phyloP scores from a whole-genome alignment of 208 protist species.

The Acanthamoeba triangularis region DNA sequence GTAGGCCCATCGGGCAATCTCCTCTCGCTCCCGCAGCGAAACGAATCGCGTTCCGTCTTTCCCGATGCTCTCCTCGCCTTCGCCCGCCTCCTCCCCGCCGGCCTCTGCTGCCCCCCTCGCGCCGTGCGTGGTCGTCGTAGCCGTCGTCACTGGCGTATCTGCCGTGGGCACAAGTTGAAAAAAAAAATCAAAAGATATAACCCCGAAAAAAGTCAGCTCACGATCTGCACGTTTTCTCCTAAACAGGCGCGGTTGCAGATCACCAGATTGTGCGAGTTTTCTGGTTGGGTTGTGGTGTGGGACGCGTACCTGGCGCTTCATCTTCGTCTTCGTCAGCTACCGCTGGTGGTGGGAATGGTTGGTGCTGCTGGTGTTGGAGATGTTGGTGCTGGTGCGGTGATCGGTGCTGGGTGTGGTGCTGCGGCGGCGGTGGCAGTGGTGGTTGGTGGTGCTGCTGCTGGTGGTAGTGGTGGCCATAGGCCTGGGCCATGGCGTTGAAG shows the following conservation, averaged over 20 bases:
- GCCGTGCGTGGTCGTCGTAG: not conserved
- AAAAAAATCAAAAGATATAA: too few species aligned
- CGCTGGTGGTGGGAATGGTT: not conserved
- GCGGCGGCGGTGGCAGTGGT: not conserved
- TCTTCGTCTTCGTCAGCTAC: not conserved
- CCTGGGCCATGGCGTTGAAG: not conserved
- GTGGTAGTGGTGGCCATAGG: not conserved
- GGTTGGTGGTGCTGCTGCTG: not conserved
- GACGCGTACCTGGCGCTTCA: not conserved
- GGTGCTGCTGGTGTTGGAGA: not conserved
- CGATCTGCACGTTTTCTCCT: not conserved
- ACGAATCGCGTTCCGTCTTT: not conserved
- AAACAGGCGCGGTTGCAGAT: not conserved
- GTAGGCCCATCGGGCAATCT: constrained; percentile 80
- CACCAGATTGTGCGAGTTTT: too few species aligned
- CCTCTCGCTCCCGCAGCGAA: constrained; percentile 76
- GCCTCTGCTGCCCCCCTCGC: not conserved
- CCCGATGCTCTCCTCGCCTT: not conserved
- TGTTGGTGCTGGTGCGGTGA: constrained; percentile 13
- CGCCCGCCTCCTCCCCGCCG: not conserved
- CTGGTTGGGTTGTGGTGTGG: too few species aligned
- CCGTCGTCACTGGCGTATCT: not conserved
- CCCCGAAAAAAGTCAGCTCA: not conserved
- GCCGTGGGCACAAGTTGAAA: too few species aligned
- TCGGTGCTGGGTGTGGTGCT: not conserved